Base-by-base conservation (phyloP, 176 grass and related monocot genomes). In the Themeda triandra region DNA sequence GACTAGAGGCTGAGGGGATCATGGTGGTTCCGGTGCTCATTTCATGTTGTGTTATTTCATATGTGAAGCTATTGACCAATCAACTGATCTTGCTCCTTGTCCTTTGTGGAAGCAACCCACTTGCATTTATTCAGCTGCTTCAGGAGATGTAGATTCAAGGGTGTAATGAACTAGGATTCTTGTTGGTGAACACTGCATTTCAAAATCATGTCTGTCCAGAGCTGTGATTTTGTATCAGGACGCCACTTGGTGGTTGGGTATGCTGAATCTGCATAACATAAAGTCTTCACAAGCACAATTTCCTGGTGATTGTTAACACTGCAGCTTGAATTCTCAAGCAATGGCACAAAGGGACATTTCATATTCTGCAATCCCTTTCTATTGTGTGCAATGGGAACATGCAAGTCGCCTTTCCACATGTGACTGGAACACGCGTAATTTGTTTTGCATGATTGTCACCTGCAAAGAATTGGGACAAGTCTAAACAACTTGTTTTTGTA, bases 371-470 rank as follows among this genome's bases (percentile, higher is more conserved):
- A 36, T 36, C 53, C 65, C 44, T 56, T 24, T 78, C 48, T 51
- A 18, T 19, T 8, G 23, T 76, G 10, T 37, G 53, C 17, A 49
- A 10, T 71, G 60, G 30, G 42, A 83, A 65, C 54, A 77, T 67
- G 21, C 31, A 10, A 15, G 19, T 51, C 19, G 29, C 31, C 32
- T 77, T 60, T 77, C n/a, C 14, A 13, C 31, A 77, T 77, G 53
- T 77, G 36, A 27, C 64, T 82, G 78, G 79, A 77, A 41, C 36
- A 69, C 62, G 32, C 36, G 67, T 41, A 42, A 48, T 31, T 65
- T 90, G 83, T 73, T 58, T 83, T 63, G 84, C 41, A 73, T 90
- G 79, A 60, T 83, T 79, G 59, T 74, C 29, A 65, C 48, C 36
- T 73, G 66, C 83, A 82, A 66, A 86, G 35, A 40, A 32, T 71